Conservation (phyloP, 805 yeast species). For the Zygoascus tannicola region DNA sequence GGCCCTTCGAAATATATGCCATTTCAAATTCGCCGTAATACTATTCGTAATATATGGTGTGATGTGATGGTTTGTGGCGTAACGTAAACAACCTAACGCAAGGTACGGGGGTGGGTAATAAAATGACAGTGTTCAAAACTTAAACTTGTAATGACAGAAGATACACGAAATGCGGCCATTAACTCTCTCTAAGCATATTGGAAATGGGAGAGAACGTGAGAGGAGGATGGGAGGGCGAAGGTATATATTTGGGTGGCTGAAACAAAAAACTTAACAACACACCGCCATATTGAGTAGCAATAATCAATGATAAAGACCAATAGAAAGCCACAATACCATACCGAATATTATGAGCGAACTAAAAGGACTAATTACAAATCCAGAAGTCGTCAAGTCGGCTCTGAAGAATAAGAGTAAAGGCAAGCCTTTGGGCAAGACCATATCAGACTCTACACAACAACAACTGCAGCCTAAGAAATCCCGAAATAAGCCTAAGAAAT, state of each 20-base stretch:
- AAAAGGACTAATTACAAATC: constrained; percentile 16
- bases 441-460: neutral
- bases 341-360: neutral
- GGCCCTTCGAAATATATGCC: constrained; percentile 6
- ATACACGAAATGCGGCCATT: too few relatives aligned
- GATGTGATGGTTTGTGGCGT: too few relatives aligned
- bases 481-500: constrained; percentile 1
- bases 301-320: neutral
- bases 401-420: constrained; percentile 7
- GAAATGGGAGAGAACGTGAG: too few relatives aligned
- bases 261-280: neutral
- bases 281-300: neutral
- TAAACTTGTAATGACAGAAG: too few relatives aligned
- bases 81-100: too few relatives aligned
- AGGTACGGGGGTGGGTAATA: too few relatives aligned
- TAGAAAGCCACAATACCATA: neutral
- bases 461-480: constrained; percentile 2
- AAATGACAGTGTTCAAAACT: too few relatives aligned
- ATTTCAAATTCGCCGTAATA: too few relatives aligned
- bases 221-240: too few relatives aligned
- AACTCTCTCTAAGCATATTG: too few relatives aligned
- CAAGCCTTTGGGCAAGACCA: constrained; percentile 1
- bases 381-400: constrained; percentile 20
- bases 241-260: neutral
- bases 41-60: too few relatives aligned